These are phyloP conservation scores for Saccharum officinarum DNA, from an alignment of 176 grass and related monocot genomes.

Conservation along the genomic window DNA sequence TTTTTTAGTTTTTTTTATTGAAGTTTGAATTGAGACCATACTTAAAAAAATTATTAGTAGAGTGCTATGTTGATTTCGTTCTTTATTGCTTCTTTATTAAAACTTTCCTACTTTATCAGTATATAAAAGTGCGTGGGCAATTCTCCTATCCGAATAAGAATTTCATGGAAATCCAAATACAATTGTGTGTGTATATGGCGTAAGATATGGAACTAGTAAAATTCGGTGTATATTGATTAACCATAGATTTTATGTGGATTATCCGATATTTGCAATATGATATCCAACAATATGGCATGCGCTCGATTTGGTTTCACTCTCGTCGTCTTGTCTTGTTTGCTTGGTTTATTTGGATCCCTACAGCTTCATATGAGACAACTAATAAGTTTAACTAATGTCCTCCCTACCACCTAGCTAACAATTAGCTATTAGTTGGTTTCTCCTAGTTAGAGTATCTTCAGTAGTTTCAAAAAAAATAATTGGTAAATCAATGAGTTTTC, in stretches of 20 bases:
- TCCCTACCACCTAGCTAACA: background rate
- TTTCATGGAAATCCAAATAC: background rate
- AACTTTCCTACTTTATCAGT: background rate
- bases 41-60: background rate
- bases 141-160: background rate
- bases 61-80: background rate
- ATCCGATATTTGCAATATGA: too few species aligned
- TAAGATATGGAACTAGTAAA: too few species aligned
- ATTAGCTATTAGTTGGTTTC: background rate
- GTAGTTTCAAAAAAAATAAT: too few species aligned
- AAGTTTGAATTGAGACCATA: background rate
- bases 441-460: background rate
- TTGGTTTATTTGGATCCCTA: too few species aligned
- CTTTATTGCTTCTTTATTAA: background rate
- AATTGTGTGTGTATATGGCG: too few species aligned
- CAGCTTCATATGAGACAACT: too few species aligned
- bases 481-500: too few species aligned
- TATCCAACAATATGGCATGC: background rate
- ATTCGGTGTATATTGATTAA: too few species aligned
- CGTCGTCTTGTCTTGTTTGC: background rate
- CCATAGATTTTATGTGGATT: too few species aligned
- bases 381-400: background rate
- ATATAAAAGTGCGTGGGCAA: too few species aligned
- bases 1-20: background rate
- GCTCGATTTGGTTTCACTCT: background rate